These are phyloP conservation scores for Moesziomyces sp. DNA, from an alignment of 1,284 basidiomycete genomes.

Conservation along the genomic window DNA sequence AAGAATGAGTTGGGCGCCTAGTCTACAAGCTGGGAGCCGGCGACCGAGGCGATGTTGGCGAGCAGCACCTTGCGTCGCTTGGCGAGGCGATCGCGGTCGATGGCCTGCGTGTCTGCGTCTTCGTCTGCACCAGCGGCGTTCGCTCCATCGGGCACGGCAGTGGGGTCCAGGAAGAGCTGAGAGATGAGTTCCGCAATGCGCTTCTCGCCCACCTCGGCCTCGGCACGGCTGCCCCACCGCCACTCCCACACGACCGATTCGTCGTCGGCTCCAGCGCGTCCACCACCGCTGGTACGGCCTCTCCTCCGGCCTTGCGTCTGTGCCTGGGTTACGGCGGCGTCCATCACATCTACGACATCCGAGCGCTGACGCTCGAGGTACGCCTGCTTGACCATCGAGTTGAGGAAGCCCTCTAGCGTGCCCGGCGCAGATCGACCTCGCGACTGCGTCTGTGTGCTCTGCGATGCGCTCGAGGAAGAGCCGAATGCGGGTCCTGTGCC, in stretches of 20 bases:
- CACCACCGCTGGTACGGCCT: constrained; percentile 19
- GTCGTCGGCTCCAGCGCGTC: constrained; percentile 26
- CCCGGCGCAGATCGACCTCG: constrained; percentile 22
- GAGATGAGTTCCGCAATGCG: constrained; percentile 61
- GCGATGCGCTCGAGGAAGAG: constrained; percentile 17
- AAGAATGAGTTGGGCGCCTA: background rate
- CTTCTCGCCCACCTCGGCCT: constrained; percentile 63
- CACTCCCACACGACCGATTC: constrained; percentile 59
- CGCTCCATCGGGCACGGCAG: constrained; percentile 14
- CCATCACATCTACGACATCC: constrained; percentile 22
- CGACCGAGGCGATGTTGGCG: constrained; percentile 40
- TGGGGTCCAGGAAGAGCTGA: constrained; percentile 46
- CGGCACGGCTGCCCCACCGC: constrained; percentile 66
- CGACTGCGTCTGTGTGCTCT: constrained; percentile 40
- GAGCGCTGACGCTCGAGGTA: constrained; percentile 62
- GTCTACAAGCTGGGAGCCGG: constrained; percentile 43
- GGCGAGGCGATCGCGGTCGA: constrained; percentile 22
- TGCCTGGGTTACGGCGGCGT: constrained; percentile 26
- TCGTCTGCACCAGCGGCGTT: constrained; percentile 23
- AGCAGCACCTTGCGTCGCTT: constrained; percentile 36
- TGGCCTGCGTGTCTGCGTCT: constrained; percentile 27
- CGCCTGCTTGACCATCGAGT: constrained; percentile 46
- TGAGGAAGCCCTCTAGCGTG: constrained; percentile 53
- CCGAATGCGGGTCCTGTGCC: constrained; percentile 24
- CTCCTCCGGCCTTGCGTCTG: constrained; percentile 22